Base-by-base conservation (phyloP, 768 basidiomycete genomes). In the Grammothele lineata region DNA sequence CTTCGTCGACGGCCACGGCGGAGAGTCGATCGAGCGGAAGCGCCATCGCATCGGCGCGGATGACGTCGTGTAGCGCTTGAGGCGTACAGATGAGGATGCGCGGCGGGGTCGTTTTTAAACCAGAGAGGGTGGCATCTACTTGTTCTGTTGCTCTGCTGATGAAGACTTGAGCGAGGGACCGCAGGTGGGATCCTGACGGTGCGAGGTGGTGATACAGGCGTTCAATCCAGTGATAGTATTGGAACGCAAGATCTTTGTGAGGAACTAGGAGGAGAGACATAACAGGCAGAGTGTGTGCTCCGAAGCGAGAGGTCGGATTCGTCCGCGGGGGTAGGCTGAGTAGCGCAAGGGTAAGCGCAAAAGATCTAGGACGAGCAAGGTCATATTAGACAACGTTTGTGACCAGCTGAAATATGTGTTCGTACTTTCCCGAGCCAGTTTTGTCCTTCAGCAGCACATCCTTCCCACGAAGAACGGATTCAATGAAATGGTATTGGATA, bases 401-500 rank as follows among this genome's bases (percentile, higher is more conserved):
- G 14, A 30, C 27, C 27, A 30, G 14, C 14, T 30, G 27, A 30
- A 19, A 70, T 84, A 50, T n/a, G n/a, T n/a, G n/a, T n/a, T n/a
- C n/a, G n/a, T 60, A 88, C 87, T 90, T 90, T 68, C 87, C 88
- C 37, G 81, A 78, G 4, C 88, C 87, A n/a, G 87, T 86, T 21
- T 68, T 66, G 52, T 87, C 87, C 52, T 77, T 81, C 43, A 90
- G 55, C 12, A 88, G 63, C 15, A 89, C 70, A 61, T 89, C 81
- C 56, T 74, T 74, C 6, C 72, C 73, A 17, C 60, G 59, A 24
- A 83, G 49, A 8, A 87, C 70, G 15, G 80, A 85, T 3, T 78
- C 76, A 47, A 89, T 81, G 43, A 88, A 76, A 42, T 67, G 66
- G 35, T 62, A 66, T 59, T 90, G 87, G 25, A 75, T 74, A 11